Percentiles rank a stretch among this genome's conserved stretches.
These are phyloP conservation scores for Yarrowia divulgata DNA, from an alignment of 805 yeast genomes.

Conservation along the genomic window DNA sequence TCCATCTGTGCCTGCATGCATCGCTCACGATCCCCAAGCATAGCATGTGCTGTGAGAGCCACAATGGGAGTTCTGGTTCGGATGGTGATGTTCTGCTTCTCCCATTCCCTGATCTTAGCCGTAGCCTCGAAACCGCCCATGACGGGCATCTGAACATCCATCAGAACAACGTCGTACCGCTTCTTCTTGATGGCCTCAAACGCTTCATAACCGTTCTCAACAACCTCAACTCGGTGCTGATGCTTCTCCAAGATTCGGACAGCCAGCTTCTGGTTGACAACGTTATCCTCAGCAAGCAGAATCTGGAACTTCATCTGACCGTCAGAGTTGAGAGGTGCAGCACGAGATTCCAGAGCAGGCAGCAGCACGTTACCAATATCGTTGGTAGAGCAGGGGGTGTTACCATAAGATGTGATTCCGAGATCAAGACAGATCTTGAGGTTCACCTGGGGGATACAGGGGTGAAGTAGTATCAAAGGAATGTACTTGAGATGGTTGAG, in stretches of 20 bases:
- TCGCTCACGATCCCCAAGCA: constrained; percentile 89
- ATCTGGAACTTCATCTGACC: constrained; percentile 78
- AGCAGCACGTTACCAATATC: constrained; percentile 83
- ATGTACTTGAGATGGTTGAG: constrained; percentile 82
- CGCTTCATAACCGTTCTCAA: constrained; percentile 85
- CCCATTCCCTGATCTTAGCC: constrained; percentile 86
- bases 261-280: constrained; percentile 87
- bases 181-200: constrained; percentile 72
- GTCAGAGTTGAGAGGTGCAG: constrained; percentile 79
- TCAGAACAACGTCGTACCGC: constrained; percentile 78
- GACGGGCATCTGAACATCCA: constrained; percentile 96
- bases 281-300: constrained; percentile 83
- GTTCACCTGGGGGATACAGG: constrained; percentile 75
- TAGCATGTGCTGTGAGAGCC: constrained; percentile 91
- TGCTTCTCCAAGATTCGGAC: constrained; percentile 84
- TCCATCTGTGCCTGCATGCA: constrained; percentile 92
- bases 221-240: constrained; percentile 84
- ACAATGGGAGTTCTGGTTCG: constrained; percentile 84
- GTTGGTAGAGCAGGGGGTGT: constrained; percentile 82
- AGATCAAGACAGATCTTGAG: constrained; percentile 83
- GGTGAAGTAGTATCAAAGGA: constrained; percentile 80
- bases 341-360: constrained; percentile 84
- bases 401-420: constrained; percentile 88
- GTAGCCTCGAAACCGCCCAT: constrained; percentile 97
- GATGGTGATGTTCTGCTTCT: constrained; percentile 74